Base-by-base conservation (phyloP, 2,329 filamentous ascomycete genomes). In the Penicillium palitans region DNA sequence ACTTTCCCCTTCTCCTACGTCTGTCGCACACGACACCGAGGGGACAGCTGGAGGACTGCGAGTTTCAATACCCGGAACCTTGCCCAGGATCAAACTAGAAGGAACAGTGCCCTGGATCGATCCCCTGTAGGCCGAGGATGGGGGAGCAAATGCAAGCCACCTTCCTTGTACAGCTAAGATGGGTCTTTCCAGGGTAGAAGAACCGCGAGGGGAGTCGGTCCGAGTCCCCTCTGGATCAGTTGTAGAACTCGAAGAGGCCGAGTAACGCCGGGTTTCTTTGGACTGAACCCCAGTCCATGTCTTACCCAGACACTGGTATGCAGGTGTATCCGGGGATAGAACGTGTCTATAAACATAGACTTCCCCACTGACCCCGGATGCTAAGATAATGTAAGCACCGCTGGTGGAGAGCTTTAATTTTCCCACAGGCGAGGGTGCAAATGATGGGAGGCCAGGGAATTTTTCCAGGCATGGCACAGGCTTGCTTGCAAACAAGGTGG, bases 241-340 rank as follows among this genome's bases (percentile, higher is more conserved):
- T 17, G 78, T 78, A 25, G 78, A 78, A 54, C 69, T 76, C 13
- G 77, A 79, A 21, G 79, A 80, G 13, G 73, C 74, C 13, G 79
- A 81, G 57, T 79, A 76, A 58, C 79, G 73, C 48, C 79, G 73
- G 29, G 68, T 62, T 52, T 78, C 72, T 44, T 70, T 72, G 15
- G 72, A 83, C 70, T 95, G 90, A 29, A 96, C 80, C 45, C 87
- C 88, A 0, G 95, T 97, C 95, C 95, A 99, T 19, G 96, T 79
- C 76, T 99, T 99, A 21, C 89, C 93, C 55, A 95, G 81, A 68
- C 92, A 97, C 58, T 80, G 79, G 69, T 86, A 88, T 15, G 62
- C 59, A 33, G 61, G 63, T 12, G 61, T 57, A 17, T 60, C 58
- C 15, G 63, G 65, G 46, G 64, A 63, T 25, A 56, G 60, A 39